phyloP scores from a whole-genome alignment of 2,329 filamentous ascomycete genomes.

The Talaromyces sp. region DNA sequence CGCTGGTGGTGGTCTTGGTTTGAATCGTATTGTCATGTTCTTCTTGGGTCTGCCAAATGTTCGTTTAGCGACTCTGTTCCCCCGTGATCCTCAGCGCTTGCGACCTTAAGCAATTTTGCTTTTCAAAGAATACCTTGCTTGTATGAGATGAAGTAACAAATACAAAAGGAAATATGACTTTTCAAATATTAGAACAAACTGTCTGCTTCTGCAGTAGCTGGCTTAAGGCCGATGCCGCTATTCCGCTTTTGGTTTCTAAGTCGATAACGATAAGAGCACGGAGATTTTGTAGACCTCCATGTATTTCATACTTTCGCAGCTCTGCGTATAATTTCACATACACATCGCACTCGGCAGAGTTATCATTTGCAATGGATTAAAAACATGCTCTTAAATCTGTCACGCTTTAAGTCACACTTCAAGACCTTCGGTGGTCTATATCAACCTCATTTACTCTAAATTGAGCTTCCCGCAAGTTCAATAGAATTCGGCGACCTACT shows the following conservation, averaged over 20 bases:
- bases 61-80: constrained; percentile 60
- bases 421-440: not conserved
- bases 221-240: constrained; percentile 1
- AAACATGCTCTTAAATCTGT: not conserved
- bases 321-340: not conserved
- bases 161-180: constrained; percentile 1
- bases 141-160: not conserved
- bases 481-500: not conserved
- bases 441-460: not conserved
- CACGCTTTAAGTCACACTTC: not conserved
- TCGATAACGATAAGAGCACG: constrained; percentile 7
- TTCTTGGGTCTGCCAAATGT: constrained; percentile 64
- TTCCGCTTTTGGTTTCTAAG: constrained; percentile 7
- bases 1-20: constrained; percentile 61
- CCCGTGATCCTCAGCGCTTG: constrained; percentile 59
- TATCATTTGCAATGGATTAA: too few species aligned
- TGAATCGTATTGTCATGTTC: constrained; percentile 66
- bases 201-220: not conserved
- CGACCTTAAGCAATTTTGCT: constrained; percentile 31
- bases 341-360: not conserved
- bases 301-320: not conserved
- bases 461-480: not conserved
- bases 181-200: not conserved
- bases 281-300: not conserved
- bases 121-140: not conserved